Evolutionary conservation across 225 moss, liverwort and hornwort species (phyloP).

Genomic region (Rhytidiadelphus loreus): DNA sequence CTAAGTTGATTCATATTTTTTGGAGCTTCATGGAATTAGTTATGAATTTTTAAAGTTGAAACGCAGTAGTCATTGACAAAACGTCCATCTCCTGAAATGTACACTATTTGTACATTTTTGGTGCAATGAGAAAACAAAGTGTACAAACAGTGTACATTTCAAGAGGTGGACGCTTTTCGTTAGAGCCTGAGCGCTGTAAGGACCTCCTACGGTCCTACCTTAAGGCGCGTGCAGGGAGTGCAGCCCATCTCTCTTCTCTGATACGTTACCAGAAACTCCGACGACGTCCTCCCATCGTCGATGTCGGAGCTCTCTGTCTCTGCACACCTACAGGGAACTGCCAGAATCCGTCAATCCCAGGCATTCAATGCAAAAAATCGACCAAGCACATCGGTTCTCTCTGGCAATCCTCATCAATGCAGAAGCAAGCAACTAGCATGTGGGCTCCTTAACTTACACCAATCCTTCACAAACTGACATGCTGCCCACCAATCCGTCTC

Average conservation of each 20-base stretch:
- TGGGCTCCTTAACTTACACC: neutral
- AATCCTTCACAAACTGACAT: neutral
- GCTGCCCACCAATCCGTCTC: neutral
- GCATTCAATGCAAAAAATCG: neutral
- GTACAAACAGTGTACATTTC: too few relatives aligned
- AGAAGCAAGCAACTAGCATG: neutral
- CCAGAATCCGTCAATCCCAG: neutral
- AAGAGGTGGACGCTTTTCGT: too few relatives aligned
- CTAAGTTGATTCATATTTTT: too few relatives aligned
- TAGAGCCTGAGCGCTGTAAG: too few relatives aligned
- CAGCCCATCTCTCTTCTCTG: neutral
- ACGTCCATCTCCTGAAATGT: too few relatives aligned
- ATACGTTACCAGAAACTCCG: neutral
- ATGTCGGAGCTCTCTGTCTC: neutral
- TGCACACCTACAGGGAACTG: neutral
- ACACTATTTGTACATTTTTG: too few relatives aligned
- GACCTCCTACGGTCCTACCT: too few relatives aligned
- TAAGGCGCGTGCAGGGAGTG: neutral
- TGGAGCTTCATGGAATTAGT: neutral
- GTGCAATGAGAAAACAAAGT: too few relatives aligned
- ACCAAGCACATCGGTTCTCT: neutral
- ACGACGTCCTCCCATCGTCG: neutral
- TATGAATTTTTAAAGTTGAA: too few relatives aligned
- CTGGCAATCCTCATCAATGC: neutral
- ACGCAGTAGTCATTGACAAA: too few relatives aligned